Evolutionary conservation across 2,329 filamentous ascomycete genomes (phyloP).

Genomic region (Claviceps spartinae): DNA sequence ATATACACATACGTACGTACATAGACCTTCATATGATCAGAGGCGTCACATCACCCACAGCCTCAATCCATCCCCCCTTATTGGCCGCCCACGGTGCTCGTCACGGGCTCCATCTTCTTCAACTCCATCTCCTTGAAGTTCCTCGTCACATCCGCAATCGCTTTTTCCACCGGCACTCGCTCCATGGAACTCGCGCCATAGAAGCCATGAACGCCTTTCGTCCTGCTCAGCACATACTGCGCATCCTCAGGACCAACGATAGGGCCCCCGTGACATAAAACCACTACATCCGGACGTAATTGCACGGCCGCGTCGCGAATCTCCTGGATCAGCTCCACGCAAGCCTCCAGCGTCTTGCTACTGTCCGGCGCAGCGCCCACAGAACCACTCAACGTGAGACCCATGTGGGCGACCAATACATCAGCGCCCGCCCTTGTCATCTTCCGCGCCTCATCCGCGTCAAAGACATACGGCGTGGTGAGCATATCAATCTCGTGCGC

Average conservation of each 20-base stretch:
- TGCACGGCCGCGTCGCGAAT: conserved; percentile 48
- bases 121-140: conserved; percentile 3
- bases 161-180: conserved; percentile 51
- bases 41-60: too few relatives aligned
- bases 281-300: conserved; percentile 38
- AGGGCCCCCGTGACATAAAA: conserved; percentile 56
- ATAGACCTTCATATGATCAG: too few relatives aligned
- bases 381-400: conserved; percentile 48
- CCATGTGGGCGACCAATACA: conserved; percentile 55
- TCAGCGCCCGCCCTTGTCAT: conserved; percentile 56
- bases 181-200: conserved; percentile 60
- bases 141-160: conserved; percentile 36
- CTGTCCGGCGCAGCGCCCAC: conserved; percentile 47
- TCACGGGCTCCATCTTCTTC: neutral
- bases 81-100: neutral
- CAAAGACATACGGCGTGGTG: conserved; percentile 60
- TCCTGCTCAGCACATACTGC: conserved; percentile 44
- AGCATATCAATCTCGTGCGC: conserved; percentile 47
- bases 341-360: conserved; percentile 46
- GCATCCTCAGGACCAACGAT: conserved; percentile 52
- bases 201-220: conserved; percentile 53
- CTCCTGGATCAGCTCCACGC: conserved; percentile 45
- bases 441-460: conserved; percentile 41
- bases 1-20: too few relatives aligned
- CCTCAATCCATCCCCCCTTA: too few relatives aligned